Conservation (phyloP, 345 rosid species). For the Bruguiera gymnorhiza region DNA sequence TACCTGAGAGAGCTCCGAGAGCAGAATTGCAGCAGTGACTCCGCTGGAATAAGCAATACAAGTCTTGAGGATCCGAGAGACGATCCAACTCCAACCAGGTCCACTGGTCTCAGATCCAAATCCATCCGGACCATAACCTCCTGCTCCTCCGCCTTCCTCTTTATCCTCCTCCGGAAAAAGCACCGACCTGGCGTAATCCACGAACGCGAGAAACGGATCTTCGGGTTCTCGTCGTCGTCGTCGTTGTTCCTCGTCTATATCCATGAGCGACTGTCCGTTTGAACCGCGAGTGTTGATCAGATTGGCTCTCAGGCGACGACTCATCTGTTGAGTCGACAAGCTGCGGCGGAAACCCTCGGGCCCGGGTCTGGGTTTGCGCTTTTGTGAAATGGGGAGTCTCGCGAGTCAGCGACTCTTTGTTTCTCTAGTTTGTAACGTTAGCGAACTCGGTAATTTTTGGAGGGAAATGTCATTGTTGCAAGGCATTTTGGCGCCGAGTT, state of each 20-base stretch:
- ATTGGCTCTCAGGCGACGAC: not conserved
- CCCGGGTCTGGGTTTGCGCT: not conserved
- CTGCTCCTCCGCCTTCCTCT: slow-evolving; percentile 15
- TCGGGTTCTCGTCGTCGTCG: slow-evolving; percentile 20
- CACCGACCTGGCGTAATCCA: slow-evolving; percentile 63
- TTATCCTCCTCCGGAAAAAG: slow-evolving; percentile 44
- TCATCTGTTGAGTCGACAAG: not conserved
- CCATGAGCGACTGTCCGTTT: slow-evolving; percentile 35
- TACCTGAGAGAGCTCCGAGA: slow-evolving; percentile 86
- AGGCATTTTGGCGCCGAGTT: slow-evolving; percentile 4
- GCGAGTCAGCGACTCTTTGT: too few relatives aligned
- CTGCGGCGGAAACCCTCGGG: not conserved
- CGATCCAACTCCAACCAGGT: slow-evolving; percentile 87
- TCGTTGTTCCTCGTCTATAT: slow-evolving; percentile 23
- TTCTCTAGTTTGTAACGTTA: too few relatives aligned
- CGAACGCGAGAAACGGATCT: slow-evolving; percentile 70
- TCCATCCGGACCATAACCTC: slow-evolving; percentile 14
- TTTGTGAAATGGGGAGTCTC: not conserved
- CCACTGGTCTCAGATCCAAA: slow-evolving; percentile 25
- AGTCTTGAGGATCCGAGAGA: slow-evolving; percentile 68
- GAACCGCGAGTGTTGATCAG: not conserved
- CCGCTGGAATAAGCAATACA: slow-evolving; percentile 87
- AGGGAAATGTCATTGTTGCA: not conserved
- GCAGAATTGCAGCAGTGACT: slow-evolving; percentile 79
- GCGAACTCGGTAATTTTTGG: not conserved